phyloP scores from a whole-genome alignment of 345 rosid species.

The Hirschfeldia incana region DNA sequence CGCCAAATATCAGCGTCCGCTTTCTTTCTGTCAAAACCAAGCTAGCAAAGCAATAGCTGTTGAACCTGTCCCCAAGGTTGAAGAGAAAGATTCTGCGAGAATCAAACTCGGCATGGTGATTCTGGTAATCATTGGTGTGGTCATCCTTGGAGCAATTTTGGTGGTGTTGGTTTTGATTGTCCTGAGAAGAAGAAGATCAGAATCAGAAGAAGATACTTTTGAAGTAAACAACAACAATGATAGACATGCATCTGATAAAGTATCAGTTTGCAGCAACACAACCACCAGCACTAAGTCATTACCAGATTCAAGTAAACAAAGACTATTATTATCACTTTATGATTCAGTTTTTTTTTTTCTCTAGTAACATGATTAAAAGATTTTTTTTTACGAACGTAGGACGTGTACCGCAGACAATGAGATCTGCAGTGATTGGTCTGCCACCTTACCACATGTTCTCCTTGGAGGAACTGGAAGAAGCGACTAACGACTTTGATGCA shows the following conservation, averaged over 20 bases:
- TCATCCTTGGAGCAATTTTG: conserved; percentile 44
- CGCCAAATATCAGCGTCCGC: conserved; percentile 61
- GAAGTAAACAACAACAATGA: conserved; percentile 40
- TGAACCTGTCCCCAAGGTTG: conserved; percentile 45
- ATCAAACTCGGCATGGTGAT: conserved; percentile 54
- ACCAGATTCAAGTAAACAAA: conserved; percentile 59
- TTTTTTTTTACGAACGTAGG: conserved; percentile 44
- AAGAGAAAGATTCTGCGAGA: conserved; percentile 40
- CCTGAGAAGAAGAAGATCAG: conserved; percentile 48
- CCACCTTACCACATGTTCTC: conserved; percentile 66
- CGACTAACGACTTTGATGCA: conserved; percentile 74
- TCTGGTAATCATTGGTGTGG: conserved; percentile 58
- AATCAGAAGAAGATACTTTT: conserved; percentile 33
- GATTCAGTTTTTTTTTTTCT: background rate
- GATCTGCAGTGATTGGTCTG: conserved; percentile 81
- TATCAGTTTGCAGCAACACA: conserved; percentile 46
- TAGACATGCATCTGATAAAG: conserved; percentile 49
- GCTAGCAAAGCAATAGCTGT: conserved; percentile 83
- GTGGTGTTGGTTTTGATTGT: conserved; percentile 49
- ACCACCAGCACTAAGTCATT: conserved; percentile 52
- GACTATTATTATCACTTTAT: background rate
- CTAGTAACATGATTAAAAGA: background rate
- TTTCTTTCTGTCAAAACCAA: conserved; percentile 68
- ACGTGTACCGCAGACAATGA: conserved; percentile 84
- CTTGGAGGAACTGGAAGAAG: conserved; percentile 85